Evolutionary conservation across 805 yeast genomes (phyloP).

Genomic region (Starmerella powellii): DNA sequence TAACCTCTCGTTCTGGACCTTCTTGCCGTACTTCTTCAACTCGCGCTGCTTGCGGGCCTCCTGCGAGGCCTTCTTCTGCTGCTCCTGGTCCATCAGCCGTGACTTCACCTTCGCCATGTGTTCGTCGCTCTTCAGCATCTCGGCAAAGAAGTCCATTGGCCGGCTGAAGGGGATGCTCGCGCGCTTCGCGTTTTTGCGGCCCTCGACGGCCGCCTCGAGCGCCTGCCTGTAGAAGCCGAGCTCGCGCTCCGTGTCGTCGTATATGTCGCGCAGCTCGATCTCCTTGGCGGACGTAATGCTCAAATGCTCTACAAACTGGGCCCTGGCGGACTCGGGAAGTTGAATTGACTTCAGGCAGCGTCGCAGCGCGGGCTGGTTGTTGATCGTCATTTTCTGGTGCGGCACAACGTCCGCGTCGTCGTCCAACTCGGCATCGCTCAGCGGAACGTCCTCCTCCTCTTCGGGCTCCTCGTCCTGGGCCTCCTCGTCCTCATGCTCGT

Average conservation of each 20-base stretch:
- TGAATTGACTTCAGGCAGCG: conserved; percentile 26
- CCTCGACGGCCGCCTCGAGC: conserved; percentile 65
- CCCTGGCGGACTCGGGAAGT: conserved; percentile 43
- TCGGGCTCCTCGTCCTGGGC: conserved; percentile 44
- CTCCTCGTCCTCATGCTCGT: conserved; percentile 38
- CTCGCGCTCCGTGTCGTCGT: conserved; percentile 94
- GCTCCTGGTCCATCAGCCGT: conserved; percentile 63
- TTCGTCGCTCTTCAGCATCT: conserved; percentile 94
- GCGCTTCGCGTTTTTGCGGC: conserved; percentile 49
- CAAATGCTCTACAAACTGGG: conserved; percentile 76
- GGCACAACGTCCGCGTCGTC: conserved; percentile 94
- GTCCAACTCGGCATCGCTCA: conserved; percentile 84
- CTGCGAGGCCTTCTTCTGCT: conserved; percentile 68
- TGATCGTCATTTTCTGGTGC: conserved; percentile 74
- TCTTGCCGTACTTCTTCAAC: conserved; percentile 93
- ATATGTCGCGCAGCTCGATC: conserved; percentile 63
- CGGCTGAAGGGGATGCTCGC: conserved; percentile 78
- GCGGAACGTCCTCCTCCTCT: conserved; percentile 71
- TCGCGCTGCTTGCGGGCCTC: conserved; percentile 91
- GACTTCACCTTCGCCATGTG: conserved; percentile 90
- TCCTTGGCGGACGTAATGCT: conserved; percentile 48
- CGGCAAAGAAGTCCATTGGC: conserved; percentile 94
- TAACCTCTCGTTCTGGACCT: conserved; percentile 84
- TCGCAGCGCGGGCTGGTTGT: conserved; percentile 63
- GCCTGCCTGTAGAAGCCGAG: conserved; percentile 92